A percentile compares a stretch with the other conserved stretches of the same genome.
These are phyloP conservation scores for Daldinia childiae DNA, from an alignment of 495 filamentous ascomycete species.

Conservation along the genomic window DNA sequence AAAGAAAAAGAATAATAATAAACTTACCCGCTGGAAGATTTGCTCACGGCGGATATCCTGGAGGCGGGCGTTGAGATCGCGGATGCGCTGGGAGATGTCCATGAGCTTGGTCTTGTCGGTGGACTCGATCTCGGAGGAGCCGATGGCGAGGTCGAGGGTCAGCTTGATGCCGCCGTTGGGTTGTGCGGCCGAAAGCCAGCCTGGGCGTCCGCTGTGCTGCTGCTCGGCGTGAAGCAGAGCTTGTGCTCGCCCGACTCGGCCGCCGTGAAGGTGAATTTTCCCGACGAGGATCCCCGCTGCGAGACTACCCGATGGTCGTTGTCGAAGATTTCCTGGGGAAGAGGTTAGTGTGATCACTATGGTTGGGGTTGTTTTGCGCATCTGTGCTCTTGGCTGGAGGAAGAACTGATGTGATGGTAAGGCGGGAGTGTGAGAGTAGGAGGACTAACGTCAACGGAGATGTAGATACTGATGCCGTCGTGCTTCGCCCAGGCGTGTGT, in stretches of 20 bases:
- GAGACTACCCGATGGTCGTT: constrained; percentile 95
- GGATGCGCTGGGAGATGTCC: constrained; percentile 88
- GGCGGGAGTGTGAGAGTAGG: constrained; percentile 16
- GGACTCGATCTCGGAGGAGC: constrained; percentile 92
- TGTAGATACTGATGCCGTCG: constrained; percentile 79
- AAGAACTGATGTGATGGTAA: too few relatives aligned
- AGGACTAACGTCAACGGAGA: constrained; percentile 79
- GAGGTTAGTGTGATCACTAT: neutral
- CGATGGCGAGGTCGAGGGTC: constrained; percentile 91
- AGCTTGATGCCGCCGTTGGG: constrained; percentile 80
- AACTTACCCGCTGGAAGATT: constrained; percentile 90
- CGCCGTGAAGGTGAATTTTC: constrained; percentile 95
- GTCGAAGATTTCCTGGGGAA: constrained; percentile 84
- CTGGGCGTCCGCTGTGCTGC: constrained; percentile 63
- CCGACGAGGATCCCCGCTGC: constrained; percentile 77
- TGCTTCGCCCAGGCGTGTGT: constrained; percentile 71
- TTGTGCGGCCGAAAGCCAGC: constrained; percentile 73
- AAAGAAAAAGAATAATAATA: constrained; percentile 28
- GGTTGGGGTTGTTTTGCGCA: neutral
- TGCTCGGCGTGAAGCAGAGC: constrained; percentile 89
- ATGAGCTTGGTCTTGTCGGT: constrained; percentile 92
- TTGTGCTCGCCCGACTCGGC: constrained; percentile 93
- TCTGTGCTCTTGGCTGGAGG: too few relatives aligned
- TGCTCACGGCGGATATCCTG: constrained; percentile 93
- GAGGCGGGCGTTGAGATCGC: constrained; percentile 87